A percentile compares a stretch with the other conserved stretches of the same genome.
Conservation (phyloP, 139 green algal species). For the Pleodorina starrii region DNA sequence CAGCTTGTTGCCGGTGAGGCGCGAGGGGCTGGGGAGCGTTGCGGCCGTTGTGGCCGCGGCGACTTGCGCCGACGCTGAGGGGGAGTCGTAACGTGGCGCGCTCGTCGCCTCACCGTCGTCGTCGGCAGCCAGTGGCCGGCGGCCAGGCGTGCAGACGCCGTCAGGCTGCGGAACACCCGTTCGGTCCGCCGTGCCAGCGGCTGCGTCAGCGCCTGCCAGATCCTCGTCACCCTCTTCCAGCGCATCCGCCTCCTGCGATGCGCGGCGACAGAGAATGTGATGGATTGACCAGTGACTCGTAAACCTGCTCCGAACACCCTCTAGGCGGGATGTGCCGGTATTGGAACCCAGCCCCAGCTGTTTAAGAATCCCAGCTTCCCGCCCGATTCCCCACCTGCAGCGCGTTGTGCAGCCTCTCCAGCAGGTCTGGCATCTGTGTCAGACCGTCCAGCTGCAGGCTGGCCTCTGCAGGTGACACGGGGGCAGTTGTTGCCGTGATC, state of each 20-base stretch:
- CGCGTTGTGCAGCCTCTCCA: slow-evolving; percentile 5
- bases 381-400: too few relatives aligned
- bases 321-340: too few relatives aligned
- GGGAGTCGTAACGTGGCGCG: slow-evolving; percentile 23
- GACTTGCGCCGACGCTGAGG: not conserved
- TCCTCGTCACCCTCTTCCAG: slow-evolving; percentile 21
- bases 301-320: too few relatives aligned
- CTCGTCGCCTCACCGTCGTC: slow-evolving; percentile 28
- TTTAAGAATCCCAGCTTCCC: too few relatives aligned
- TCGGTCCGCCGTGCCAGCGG: not conserved
- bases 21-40: not conserved
- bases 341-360: too few relatives aligned
- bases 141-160: not conserved
- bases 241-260: slow-evolving; percentile 13
- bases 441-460: not conserved
- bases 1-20: slow-evolving; percentile 29
- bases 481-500: too few relatives aligned
- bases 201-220: not conserved
- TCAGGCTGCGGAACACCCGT: not conserved
- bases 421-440: not conserved
- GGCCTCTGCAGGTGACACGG: too few relatives aligned
- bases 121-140: not conserved
- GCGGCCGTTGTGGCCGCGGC: not conserved
- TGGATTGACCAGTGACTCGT: too few relatives aligned
- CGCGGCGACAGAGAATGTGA: too few relatives aligned